Evolutionary conservation across 2,329 filamentous ascomycete genomes (phyloP), one percentile per base, ranked within the genome.

Genomic region (Alternaria alternata): DNA sequence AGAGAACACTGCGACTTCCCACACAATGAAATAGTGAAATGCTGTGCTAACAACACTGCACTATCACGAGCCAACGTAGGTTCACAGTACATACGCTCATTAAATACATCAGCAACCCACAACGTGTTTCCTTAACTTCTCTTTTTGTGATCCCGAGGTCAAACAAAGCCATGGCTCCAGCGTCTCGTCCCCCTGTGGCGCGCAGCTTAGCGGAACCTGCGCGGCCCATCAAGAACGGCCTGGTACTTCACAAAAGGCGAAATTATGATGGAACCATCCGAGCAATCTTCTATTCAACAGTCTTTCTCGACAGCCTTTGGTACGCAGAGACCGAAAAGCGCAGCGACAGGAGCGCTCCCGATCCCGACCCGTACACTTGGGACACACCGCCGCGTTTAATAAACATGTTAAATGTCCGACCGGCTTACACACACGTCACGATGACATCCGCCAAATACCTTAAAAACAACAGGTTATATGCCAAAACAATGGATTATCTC

Each of bases 391-490:
- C 41, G 22, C 30, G 41, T 30, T 20, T 36, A 11, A 44, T 54
- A 16, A 24, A 26, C 20, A 30, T 38, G 1, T 9, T 30, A 14
- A 26, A 36, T 5, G 12, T 24, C 8, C 30, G 41, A 20, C 41
- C 51, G 1, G 9, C 11, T 5, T 54, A 46, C 42, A 46, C 46
- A 28, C 5, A 16, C 14, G 3, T 9, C 3, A 30, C 22, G 5
- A 54, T 54, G 51, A 46, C 30, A 44, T 46, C 28, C 12, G 8
- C 41, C 41, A 54, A 46, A 11, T 46, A 36, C n/a, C 16, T 9
- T 4, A 30, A 7, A 22, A 38, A 26, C 14, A 20, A 22, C 16
- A 18, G 22, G 11, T 22, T 54, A 3, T 54, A 36, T 22, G 11
- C 32, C 28, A 54, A 54, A 20, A 24, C 43, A 20, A 36, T 22